A percentile compares a stretch with the other conserved stretches of the same genome.
Evolutionary conservation across 108 stramenopile species (phyloP).

Genomic region (Skeletonema costatum): DNA sequence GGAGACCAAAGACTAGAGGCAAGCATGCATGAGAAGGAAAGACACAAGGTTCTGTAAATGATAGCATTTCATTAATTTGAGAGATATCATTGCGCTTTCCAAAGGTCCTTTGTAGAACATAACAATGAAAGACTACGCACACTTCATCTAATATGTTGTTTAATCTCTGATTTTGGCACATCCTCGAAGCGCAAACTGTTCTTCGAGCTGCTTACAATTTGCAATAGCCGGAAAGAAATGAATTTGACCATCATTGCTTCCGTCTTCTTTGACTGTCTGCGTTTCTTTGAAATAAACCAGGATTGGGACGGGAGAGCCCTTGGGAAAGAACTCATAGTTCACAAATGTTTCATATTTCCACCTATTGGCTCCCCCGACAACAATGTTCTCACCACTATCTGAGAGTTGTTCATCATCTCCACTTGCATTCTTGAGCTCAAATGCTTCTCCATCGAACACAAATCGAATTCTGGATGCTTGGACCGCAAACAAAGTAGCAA

Average conservation of each 20-base stretch:
- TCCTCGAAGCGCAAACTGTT: constrained; percentile 60
- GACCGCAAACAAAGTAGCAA: constrained; percentile 67
- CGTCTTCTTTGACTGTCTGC: constrained; percentile 65
- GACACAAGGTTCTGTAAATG: neutral
- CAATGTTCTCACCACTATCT: constrained; percentile 69
- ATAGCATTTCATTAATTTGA: neutral
- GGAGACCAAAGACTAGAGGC: constrained; percentile 69
- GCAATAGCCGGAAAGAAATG: constrained; percentile 80
- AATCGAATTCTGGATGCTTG: constrained; percentile 72
- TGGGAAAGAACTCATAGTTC: constrained; percentile 84
- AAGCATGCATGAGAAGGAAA: constrained; percentile 29
- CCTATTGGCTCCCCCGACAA: constrained; percentile 76
- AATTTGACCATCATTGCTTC: constrained; percentile 55
- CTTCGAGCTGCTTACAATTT: constrained; percentile 60
- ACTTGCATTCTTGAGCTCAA: constrained; percentile 44
- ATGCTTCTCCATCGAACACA: constrained; percentile 62
- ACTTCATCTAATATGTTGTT: neutral
- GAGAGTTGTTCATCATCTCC: constrained; percentile 14
- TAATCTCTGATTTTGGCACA: constrained; percentile 42
- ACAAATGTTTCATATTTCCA: constrained; percentile 74
- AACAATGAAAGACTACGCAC: neutral
- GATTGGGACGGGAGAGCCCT: constrained; percentile 57
- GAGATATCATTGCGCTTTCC: neutral
- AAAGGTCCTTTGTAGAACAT: no score
- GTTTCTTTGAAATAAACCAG: constrained; percentile 87